These are phyloP conservation scores for Dactylonectria macrodidyma DNA, from an alignment of 2,329 filamentous ascomycete genomes.

Conservation along the genomic window DNA sequence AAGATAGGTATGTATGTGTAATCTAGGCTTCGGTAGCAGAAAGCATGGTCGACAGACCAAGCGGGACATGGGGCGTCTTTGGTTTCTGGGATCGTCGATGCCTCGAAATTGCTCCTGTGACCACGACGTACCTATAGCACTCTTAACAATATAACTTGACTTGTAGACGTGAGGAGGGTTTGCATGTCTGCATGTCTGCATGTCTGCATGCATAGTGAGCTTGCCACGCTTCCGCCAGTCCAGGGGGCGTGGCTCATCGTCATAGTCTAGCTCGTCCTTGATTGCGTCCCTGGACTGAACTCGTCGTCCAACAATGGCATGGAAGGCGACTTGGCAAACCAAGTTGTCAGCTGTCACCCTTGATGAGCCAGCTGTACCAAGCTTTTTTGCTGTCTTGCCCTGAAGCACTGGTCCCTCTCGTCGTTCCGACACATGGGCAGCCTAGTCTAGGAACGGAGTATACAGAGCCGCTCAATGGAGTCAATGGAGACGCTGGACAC, in stretches of 20 bases:
- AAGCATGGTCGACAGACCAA: slow-evolving; percentile 8
- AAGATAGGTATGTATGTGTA: slow-evolving; percentile 21
- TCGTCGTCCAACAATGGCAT: neutral
- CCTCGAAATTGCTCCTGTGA: slow-evolving; percentile 16
- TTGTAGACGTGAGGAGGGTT: neutral
- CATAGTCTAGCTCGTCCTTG: neutral
- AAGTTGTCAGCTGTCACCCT: slow-evolving; percentile 1
- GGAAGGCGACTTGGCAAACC: neutral
- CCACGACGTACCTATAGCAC: neutral
- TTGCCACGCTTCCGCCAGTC: slow-evolving; percentile 6
- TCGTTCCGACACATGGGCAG: slow-evolving; percentile 6
- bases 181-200: too few species aligned
- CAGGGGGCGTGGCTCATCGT: slow-evolving; percentile 1
- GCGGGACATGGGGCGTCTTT: slow-evolving; percentile 13
- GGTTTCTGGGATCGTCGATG: slow-evolving; percentile 1
- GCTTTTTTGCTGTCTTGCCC: neutral
- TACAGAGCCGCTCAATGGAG: neutral
- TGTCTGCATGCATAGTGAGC: neutral
- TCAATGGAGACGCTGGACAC: slow-evolving; percentile 8
- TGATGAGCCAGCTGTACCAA: neutral
- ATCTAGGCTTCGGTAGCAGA: slow-evolving; percentile 11
- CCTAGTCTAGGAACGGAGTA: slow-evolving; percentile 11
- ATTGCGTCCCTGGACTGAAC: neutral
- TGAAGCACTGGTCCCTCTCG: neutral
- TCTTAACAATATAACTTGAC: neutral